Evolutionary conservation across 1,284 basidiomycete species (phyloP).

Genomic region (Tilletia setariae): DNA sequence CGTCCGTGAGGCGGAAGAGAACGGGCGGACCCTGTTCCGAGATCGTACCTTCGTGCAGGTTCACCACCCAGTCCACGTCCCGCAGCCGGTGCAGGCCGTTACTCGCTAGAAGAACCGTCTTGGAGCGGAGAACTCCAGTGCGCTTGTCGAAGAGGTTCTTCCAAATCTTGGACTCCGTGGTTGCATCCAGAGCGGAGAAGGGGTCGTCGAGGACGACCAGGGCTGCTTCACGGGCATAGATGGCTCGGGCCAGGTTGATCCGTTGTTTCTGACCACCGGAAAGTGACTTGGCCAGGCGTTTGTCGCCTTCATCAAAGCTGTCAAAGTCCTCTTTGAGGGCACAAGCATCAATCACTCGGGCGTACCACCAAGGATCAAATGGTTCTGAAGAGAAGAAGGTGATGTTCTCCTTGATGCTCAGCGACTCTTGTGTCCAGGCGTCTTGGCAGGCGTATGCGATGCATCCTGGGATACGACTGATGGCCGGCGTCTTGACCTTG

Average conservation of each 20-base stretch:
- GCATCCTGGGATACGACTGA: not conserved
- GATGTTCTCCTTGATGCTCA: conserved; percentile 31
- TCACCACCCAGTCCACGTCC: conserved; percentile 26
- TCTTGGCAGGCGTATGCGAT: conserved; percentile 28
- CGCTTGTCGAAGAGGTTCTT: conserved; percentile 28
- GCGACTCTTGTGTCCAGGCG: conserved; percentile 26
- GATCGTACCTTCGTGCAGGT: conserved; percentile 34
- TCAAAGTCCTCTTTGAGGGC: conserved; percentile 25
- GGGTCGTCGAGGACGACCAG: conserved; percentile 30
- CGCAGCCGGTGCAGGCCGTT: conserved; percentile 38
- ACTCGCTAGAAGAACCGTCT: conserved; percentile 40
- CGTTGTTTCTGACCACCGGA: conserved; percentile 36
- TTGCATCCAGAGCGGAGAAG: conserved; percentile 33
- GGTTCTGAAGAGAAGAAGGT: conserved; percentile 21
- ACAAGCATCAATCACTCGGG: conserved; percentile 26
- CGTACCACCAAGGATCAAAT: conserved; percentile 20
- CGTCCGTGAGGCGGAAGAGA: conserved; percentile 14
- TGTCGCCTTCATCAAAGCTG: conserved; percentile 14
- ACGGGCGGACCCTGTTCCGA: conserved; percentile 28
- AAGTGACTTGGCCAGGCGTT: conserved; percentile 23
- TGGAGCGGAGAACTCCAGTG: conserved; percentile 28
- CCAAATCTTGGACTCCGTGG: conserved; percentile 30
- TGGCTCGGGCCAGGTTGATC: conserved; percentile 30
- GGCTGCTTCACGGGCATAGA: conserved; percentile 25
- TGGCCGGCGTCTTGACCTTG: not conserved